Percentiles rank a stretch among this genome's conserved stretches.
These are phyloP conservation scores for Schrenkiella parvula DNA, from an alignment of 345 rosid species.

Conservation along the genomic window DNA sequence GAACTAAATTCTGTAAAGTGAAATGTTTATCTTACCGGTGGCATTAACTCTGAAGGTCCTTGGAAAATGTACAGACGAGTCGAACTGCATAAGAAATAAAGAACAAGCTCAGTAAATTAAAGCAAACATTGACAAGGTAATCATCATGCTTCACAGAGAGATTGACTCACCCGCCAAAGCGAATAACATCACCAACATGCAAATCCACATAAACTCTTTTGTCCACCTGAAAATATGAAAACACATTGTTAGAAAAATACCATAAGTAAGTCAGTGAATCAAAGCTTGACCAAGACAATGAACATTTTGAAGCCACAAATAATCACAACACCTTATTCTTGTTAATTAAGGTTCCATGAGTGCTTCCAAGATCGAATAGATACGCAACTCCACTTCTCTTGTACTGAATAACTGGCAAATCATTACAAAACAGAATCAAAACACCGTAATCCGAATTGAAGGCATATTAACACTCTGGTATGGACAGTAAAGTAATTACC, in stretches of 20 bases:
- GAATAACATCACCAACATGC: conserved; percentile 87
- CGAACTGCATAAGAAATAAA: conserved; percentile 36
- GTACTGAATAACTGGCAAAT: conserved; percentile 73
- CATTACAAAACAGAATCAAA: background rate
- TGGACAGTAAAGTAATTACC: conserved; percentile 37
- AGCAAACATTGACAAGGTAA: background rate
- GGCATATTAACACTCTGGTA: background rate
- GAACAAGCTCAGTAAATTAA: background rate
- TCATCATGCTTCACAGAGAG: background rate
- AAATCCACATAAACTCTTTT: conserved; percentile 60
- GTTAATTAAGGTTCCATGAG: conserved; percentile 79
- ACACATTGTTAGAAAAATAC: background rate
- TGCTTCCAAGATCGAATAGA: conserved; percentile 79
- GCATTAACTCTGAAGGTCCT: conserved; percentile 90
- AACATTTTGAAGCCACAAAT: background rate
- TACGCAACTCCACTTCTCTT: conserved; percentile 76
- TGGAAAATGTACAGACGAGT: conserved; percentile 84
- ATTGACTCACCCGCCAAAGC: conserved; percentile 81
- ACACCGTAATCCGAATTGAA: background rate
- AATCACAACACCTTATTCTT: conserved; percentile 67
- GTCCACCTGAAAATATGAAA: conserved; percentile 58
- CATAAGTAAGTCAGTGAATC: background rate
- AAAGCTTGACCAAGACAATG: background rate
- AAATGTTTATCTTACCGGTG: conserved; percentile 49
- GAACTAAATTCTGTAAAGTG: background rate